These are phyloP conservation scores for Lipomyces yamadae DNA, from an alignment of 805 yeast genomes.

Conservation along the genomic window DNA sequence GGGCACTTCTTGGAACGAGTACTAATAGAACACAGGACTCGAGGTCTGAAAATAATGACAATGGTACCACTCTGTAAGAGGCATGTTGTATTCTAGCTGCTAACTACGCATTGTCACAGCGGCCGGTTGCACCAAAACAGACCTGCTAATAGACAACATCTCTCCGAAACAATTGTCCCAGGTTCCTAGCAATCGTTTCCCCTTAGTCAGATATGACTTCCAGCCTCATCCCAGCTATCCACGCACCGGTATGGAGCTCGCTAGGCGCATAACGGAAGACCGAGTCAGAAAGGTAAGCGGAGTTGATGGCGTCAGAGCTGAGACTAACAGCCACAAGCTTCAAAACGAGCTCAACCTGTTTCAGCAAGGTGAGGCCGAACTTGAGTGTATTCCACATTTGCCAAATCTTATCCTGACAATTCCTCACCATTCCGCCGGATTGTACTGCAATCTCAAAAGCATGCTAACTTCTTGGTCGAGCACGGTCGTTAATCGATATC, in stretches of 20 bases:
- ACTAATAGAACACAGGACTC: background rate
- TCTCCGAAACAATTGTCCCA: background rate
- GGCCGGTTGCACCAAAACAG: background rate
- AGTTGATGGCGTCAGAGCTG: background rate
- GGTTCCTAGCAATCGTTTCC: background rate
- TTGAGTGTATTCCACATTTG: background rate
- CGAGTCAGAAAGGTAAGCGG: background rate
- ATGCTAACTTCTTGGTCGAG: background rate
- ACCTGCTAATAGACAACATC: background rate
- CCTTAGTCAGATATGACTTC: background rate
- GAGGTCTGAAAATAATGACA: background rate
- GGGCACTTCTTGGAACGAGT: background rate
- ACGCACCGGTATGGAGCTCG: background rate
- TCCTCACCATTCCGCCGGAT: background rate
- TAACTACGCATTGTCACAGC: background rate
- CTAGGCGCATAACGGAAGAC: background rate
- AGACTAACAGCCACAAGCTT: background rate
- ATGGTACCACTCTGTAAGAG: background rate
- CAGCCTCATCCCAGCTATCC: background rate
- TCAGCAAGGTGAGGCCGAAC: background rate
- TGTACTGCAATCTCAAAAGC: background rate
- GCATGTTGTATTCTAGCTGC: background rate
- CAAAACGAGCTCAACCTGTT: constrained; percentile 3
- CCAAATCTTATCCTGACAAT: background rate
- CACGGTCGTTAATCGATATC: background rate